Evolutionary conservation across 1,284 basidiomycete genomes (phyloP).

Genomic region (Boletus holoroseus): DNA sequence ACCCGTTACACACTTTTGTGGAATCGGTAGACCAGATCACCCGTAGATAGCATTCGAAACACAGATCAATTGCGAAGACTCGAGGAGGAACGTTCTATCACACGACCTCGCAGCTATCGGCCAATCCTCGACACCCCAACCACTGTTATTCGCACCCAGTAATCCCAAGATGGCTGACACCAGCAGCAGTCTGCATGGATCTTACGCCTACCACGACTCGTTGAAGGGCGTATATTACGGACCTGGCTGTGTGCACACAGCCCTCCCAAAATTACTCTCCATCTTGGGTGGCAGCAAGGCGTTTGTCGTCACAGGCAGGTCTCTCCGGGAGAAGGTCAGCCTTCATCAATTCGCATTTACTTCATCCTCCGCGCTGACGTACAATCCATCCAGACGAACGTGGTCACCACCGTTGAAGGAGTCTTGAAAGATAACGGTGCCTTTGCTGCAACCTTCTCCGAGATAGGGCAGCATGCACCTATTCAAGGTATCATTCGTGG

Average conservation of each 20-base stretch:
- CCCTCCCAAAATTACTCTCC: conserved; percentile 58
- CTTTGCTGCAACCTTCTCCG: conserved; percentile 64
- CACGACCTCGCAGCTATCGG: not conserved
- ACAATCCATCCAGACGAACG: conserved; percentile 48
- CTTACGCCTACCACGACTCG: conserved; percentile 58
- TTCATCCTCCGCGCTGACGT: conserved; percentile 5
- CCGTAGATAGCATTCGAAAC: conserved; percentile 2
- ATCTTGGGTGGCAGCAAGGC: conserved; percentile 54
- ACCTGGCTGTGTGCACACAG: conserved; percentile 54
- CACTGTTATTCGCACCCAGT: not conserved
- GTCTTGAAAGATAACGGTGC: conserved; percentile 52
- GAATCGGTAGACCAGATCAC: conserved; percentile 12
- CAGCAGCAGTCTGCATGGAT: conserved; percentile 38
- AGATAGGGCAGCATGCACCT: conserved; percentile 75
- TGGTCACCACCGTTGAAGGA: conserved; percentile 54
- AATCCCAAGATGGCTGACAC: conserved; percentile 11
- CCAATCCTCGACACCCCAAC: conserved; percentile 1
- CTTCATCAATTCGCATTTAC: conserved; percentile 3
- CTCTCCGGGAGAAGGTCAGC: conserved; percentile 56
- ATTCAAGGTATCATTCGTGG: conserved; percentile 65
- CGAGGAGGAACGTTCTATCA: conserved; percentile 7
- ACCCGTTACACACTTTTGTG: conserved; percentile 8
- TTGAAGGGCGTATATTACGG: conserved; percentile 65
- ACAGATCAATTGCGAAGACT: conserved; percentile 1
- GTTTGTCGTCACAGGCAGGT: conserved; percentile 66